These are phyloP conservation scores for Daldinia loculata DNA, from an alignment of 495 filamentous ascomycete species.

Conservation along the genomic window DNA sequence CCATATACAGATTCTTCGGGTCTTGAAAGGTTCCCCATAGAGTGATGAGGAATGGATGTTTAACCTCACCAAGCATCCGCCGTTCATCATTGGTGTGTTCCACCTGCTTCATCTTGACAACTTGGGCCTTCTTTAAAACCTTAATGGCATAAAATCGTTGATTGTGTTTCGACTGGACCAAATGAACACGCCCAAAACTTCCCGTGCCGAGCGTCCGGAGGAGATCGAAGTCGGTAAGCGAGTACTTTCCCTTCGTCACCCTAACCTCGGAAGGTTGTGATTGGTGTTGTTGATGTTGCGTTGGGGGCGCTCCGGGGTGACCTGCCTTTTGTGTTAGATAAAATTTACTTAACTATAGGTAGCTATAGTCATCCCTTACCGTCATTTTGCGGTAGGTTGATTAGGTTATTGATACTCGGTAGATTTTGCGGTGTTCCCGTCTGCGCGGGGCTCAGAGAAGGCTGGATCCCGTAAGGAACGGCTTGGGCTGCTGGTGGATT, in stretches of 20 bases:
- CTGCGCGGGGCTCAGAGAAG: constrained; percentile 39
- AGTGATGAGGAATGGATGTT: constrained; percentile 96
- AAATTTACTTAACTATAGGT: constrained; percentile 44
- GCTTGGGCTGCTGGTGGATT: constrained; percentile 42
- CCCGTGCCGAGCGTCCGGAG: constrained; percentile 93
- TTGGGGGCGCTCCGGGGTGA: constrained; percentile 51
- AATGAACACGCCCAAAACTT: constrained; percentile 94
- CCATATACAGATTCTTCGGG: constrained; percentile 95
- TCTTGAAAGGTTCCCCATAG: constrained; percentile 99
- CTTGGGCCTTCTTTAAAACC: constrained; percentile 96
- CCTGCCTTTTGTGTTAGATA: constrained; percentile 39
- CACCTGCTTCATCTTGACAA: constrained; percentile 99
- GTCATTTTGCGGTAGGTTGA: constrained; percentile 68
- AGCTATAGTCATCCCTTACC: constrained; percentile 48
- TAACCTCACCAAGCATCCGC: constrained; percentile 91
- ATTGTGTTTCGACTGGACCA: constrained; percentile 97
- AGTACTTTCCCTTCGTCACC: constrained; percentile 97
- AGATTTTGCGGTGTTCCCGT: constrained; percentile 62
- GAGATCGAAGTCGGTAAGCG: constrained; percentile 85
- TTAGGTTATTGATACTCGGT: constrained; percentile 74
- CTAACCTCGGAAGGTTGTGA: constrained; percentile 56
- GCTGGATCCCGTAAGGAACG: constrained; percentile 44
- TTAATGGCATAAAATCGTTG: constrained; percentile 97
- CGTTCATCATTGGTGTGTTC: constrained; percentile 99
- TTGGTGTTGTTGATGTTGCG: constrained; percentile 33